Evolutionary conservation across 148 eudicot genomes (phyloP), one percentile per base, ranked within the genome.

Genomic region (Chenopodium quinoa): DNA sequence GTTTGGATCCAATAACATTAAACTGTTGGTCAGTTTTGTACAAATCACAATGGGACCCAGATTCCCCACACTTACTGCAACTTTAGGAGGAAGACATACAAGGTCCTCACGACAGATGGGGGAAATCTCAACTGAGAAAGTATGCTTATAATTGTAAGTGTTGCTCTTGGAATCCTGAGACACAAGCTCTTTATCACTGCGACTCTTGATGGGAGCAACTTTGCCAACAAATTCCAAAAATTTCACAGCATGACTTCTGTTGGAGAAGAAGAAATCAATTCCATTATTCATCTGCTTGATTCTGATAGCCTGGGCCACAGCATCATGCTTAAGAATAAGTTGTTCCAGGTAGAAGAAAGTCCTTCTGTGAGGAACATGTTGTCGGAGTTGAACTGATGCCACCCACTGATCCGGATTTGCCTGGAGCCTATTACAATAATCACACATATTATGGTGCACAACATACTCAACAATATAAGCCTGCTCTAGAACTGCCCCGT

Each of bases 81-180:
- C 75, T 84, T 88, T 92, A 5, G 91, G 90, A 29, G 93, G 93
- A 31, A 93, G 92, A 80, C 96, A 92, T 23, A 93, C 83, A 50
- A 93, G 84, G 83, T 92, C 97, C 79, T 92, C 95, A n/a, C 93
- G 93, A 68, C 95, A 92, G 31, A 92, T 82, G n/a, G 94, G 93
- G 78, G 91, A 83, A 31, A 92, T 88, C 73, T 91, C 92, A 68
- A 92, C 96, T 13, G 94, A 87, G 66, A 92, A 92, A n/a, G 94
- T 92, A 80, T 84, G 85, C 82, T 91, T 89, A 76, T 88, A 89
- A 74, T 86, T 85, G 84, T 86, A 88, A n/a, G 62, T 89, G 75
- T 86, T 92, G 90, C 93, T 93, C 91, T 93, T 93, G 0, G 77
- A 1, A 81, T 92, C 97, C 47, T 90, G 97, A 50, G 97, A 89